Percentiles rank a stretch among this genome's conserved stretches.
Evolutionary conservation across 495 filamentous ascomycete genomes (phyloP).

Genomic region (Mytilinidion resinicola): DNA sequence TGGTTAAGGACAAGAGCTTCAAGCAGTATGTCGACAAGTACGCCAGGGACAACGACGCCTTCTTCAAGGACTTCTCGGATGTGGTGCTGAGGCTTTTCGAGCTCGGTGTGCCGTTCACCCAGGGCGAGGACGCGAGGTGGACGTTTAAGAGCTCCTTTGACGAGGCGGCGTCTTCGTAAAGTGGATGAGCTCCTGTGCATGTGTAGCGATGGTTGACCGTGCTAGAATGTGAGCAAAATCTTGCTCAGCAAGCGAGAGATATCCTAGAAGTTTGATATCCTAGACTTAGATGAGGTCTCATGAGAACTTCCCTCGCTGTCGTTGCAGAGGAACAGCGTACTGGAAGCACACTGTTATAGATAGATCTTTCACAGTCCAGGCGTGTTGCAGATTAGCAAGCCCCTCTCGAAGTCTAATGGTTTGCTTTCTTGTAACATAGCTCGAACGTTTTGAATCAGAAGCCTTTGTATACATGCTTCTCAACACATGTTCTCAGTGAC

Average conservation of each 20-base stretch:
- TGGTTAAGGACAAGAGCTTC: constrained; percentile 87
- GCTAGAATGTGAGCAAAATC: neutral
- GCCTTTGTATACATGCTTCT: neutral
- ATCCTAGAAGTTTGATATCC: neutral
- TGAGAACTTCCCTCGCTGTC: neutral
- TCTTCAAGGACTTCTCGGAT: constrained; percentile 88
- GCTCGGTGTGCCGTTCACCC: constrained; percentile 85
- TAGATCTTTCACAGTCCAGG: neutral
- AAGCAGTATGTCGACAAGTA: constrained; percentile 79
- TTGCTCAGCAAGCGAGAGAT: constrained; percentile 2
- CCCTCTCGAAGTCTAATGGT: neutral
- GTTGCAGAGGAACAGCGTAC: neutral
- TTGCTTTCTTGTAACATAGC: constrained; percentile 5
- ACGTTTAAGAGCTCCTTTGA: constrained; percentile 60
- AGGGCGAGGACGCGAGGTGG: constrained; percentile 58
- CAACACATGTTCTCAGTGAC: too few species aligned
- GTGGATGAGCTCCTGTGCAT: too few species aligned
- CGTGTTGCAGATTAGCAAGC: neutral
- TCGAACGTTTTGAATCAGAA: neutral
- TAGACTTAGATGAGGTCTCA: neutral
- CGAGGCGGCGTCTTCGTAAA: neutral
- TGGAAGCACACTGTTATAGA: too few species aligned
- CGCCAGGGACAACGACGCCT: constrained; percentile 81
- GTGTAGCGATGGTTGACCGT: neutral
- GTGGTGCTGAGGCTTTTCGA: constrained; percentile 81